phyloP scores from a whole-genome alignment of 2,329 filamentous ascomycete species.

The Neopestalotiopsis rosae region DNA sequence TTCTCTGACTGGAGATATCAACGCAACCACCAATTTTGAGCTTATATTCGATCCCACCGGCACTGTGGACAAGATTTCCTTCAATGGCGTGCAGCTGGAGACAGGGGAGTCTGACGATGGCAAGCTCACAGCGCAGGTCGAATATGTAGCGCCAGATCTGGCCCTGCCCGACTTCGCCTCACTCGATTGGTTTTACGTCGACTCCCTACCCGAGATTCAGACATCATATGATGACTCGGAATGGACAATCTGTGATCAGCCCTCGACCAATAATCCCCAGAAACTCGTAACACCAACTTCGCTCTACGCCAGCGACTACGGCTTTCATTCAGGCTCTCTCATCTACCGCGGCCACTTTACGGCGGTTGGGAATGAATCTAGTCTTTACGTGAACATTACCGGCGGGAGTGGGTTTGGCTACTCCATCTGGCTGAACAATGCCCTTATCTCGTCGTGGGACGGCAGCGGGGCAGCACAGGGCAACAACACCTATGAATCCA shows the following conservation, averaged over 20 bases:
- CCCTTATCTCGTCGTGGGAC: constrained; percentile 54
- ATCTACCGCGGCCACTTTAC: constrained; percentile 75
- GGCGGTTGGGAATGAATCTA: constrained; percentile 64
- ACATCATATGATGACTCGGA: constrained; percentile 69
- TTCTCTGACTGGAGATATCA: constrained; percentile 73
- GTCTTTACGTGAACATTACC: constrained; percentile 62
- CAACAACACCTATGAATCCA: constrained; percentile 34
- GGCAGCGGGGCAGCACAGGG: constrained; percentile 21
- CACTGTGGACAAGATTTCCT: constrained; percentile 31
- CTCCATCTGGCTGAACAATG: constrained; percentile 72
- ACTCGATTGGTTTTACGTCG: constrained; percentile 71
- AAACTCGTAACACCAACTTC: neutral
- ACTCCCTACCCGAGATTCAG: constrained; percentile 73
- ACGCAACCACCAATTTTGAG: constrained; percentile 70
- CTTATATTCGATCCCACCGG: constrained; percentile 65
- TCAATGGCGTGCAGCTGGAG: neutral
- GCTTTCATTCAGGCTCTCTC: constrained; percentile 72
- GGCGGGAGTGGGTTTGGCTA: constrained; percentile 73
- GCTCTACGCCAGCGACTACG: constrained; percentile 66
- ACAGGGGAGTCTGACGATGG: neutral
- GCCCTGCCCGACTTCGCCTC: constrained; percentile 61
- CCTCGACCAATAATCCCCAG: constrained; percentile 59
- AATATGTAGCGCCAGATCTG: constrained; percentile 35
- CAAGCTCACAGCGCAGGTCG: constrained; percentile 26
- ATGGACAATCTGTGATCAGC: constrained; percentile 67